Evolutionary conservation across 148 eudicot species (phyloP), one percentile per base, ranked within the genome.

Genomic region (Rhododendron vialii): DNA sequence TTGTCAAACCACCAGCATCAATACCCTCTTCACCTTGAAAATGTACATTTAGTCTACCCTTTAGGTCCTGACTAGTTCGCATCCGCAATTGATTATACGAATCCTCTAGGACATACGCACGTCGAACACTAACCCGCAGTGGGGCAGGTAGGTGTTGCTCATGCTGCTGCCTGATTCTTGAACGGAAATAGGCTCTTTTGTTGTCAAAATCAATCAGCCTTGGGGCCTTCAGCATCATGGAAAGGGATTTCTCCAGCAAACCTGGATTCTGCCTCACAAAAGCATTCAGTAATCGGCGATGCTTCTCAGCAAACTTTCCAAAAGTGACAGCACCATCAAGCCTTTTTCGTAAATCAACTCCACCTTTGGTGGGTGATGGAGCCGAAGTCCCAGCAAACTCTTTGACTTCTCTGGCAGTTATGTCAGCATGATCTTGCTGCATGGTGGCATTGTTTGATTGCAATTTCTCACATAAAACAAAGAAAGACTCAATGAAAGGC

Each of bases 1-100:
- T 92, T 3, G 99, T 97, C 86, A 97, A 94, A 82, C 99, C 99
- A 88, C 99, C 99, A 87, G 99, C 99, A 92, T 97, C 99, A 89
- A 97, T 97, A 86, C 99, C 99, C 89, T 97, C 99, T 91, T 97
- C 99, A 81, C 98, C 99, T 93, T 97, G 99, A 91, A 97, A 97
- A 84, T 97, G 99, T 80, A 97, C 98, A 90, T 95, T 97, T 82
- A 97, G 90, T 59, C 99, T 92, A 84, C 99, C 99, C 91, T 93
- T 97, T 87, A 97, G 85, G 67, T 97, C 99, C 86, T 93, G 98
- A 84, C 33, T 93, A 82, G 99, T 90, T 83, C 96, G 91, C 99
- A 95, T 95, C 12, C 99, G 93, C 83, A 97, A 90, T 87, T 97
- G 99, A 87, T 97, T 97, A 84, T 97, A 97, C 0, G 99, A 97